phyloP scores from a whole-genome alignment of 2,329 filamentous ascomycete genomes.

The Apiospora marii region DNA sequence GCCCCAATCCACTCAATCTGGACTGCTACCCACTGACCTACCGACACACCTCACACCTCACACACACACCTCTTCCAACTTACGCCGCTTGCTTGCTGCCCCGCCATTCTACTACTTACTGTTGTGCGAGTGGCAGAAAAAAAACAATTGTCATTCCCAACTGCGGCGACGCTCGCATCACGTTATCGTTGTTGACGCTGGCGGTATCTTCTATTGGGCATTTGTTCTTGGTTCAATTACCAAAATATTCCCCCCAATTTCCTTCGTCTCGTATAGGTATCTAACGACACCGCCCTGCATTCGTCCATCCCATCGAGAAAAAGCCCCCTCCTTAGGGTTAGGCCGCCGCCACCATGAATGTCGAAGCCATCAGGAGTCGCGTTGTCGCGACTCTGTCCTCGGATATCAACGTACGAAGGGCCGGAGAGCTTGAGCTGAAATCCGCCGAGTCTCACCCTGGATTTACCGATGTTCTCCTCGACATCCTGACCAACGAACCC shows the following conservation, averaged over 20 bases:
- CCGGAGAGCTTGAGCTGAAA: constrained; percentile 83
- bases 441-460: constrained; percentile 90
- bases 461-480: constrained; percentile 89
- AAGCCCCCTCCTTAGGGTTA: constrained; percentile 23
- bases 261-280: constrained; percentile 18
- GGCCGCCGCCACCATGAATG: constrained; percentile 68
- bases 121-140: constrained; percentile 25
- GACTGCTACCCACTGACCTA: constrained; percentile 12
- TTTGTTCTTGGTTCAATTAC: neutral
- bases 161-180: constrained; percentile 19
- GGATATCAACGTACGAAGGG: constrained; percentile 77
- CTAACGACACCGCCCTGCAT: constrained; percentile 2
- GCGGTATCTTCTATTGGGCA: constrained; percentile 14
- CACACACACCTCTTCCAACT: constrained; percentile 11
- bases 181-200: constrained; percentile 21
- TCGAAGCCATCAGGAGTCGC: constrained; percentile 76
- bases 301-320: constrained; percentile 16
- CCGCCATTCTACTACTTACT: constrained; percentile 25
- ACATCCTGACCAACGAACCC: constrained; percentile 89
- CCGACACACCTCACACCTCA: constrained; percentile 18
- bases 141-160: constrained; percentile 25
- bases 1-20: neutral
- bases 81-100: constrained; percentile 24
- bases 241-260: constrained; percentile 1
- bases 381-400: constrained; percentile 78